These are phyloP conservation scores for Chaetomiaceae sp. DNA, from an alignment of 2,329 filamentous ascomycete species.

Conservation along the genomic window DNA sequence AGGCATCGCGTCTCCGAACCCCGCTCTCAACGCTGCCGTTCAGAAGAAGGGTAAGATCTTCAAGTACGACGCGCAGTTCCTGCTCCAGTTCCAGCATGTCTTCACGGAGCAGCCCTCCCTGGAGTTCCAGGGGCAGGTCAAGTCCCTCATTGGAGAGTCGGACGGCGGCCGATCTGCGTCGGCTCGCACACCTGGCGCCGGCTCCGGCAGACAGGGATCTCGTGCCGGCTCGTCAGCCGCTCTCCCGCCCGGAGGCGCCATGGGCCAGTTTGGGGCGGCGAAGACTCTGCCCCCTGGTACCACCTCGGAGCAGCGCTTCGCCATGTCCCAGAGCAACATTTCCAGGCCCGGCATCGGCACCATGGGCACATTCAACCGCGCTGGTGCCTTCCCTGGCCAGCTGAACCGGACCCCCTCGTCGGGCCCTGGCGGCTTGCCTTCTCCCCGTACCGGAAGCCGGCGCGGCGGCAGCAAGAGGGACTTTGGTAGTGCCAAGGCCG, in stretches of 20 bases:
- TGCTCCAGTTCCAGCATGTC: constrained; percentile 91
- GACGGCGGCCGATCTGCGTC: constrained; percentile 58
- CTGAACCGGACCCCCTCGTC: constrained; percentile 63
- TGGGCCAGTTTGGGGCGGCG: constrained; percentile 66
- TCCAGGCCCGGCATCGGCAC: constrained; percentile 48
- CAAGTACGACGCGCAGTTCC: constrained; percentile 91
- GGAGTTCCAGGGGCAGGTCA: constrained; percentile 90
- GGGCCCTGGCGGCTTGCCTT: constrained; percentile 56
- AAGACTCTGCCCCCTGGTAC: constrained; percentile 66
- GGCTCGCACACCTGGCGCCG: constrained; percentile 49
- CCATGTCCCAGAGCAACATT: constrained; percentile 50
- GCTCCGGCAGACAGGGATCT: constrained; percentile 44
- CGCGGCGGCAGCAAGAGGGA: constrained; percentile 57
- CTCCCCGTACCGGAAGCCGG: constrained; percentile 62
- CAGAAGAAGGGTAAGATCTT: constrained; percentile 75
- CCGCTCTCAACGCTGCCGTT: constrained; percentile 76
- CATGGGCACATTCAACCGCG: constrained; percentile 51
- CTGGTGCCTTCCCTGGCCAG: constrained; percentile 57
- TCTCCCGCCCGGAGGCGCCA: constrained; percentile 40
- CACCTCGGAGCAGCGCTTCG: constrained; percentile 72
- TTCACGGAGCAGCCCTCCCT: constrained; percentile 95
- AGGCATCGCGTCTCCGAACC: constrained; percentile 83
- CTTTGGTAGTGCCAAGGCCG: constrained; percentile 47
- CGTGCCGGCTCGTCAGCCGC: constrained; percentile 45
- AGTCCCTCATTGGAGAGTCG: constrained; percentile 73